phyloP scores from a whole-genome alignment of 768 basidiomycete species.

The Hypholoma sublateritium region DNA sequence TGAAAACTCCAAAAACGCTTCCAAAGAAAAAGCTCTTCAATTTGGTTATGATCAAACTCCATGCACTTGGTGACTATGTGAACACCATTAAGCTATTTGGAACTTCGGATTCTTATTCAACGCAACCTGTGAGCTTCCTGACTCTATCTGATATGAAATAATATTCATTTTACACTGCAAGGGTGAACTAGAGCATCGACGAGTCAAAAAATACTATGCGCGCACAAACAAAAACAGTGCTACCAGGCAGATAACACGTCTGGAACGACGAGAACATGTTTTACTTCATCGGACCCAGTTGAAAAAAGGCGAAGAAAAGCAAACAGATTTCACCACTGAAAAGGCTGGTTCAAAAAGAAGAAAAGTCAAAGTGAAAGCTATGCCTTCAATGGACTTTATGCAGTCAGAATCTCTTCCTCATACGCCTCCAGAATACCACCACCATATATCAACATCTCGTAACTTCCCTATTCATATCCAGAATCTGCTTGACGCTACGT shows the following conservation, averaged over 20 bases:
- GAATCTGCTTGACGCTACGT: background rate
- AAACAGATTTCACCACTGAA: too few relatives aligned
- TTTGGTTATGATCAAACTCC: constrained; percentile 30
- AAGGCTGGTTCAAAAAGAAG: background rate
- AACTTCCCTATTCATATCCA: background rate
- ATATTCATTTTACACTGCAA: background rate
- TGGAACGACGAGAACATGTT: constrained; percentile 5
- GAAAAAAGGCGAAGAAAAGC: too few relatives aligned
- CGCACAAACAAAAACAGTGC: too few relatives aligned
- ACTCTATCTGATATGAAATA: background rate
- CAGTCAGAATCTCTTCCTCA: constrained; percentile 10
- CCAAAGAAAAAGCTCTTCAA: constrained; percentile 19
- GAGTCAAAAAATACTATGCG: constrained; percentile 1
- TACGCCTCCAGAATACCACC: constrained; percentile 13
- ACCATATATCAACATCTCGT: constrained; percentile 9
- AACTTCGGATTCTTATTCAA: constrained; percentile 22
- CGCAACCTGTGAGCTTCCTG: constrained; percentile 25
- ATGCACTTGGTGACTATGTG: constrained; percentile 33
- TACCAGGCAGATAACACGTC: background rate
- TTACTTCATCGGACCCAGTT: background rate
- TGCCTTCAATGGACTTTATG: background rate
- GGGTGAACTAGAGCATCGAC: constrained; percentile 14
- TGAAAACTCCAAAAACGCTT: background rate
- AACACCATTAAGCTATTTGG: constrained; percentile 24
- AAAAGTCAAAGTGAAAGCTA: background rate